Base-by-base conservation (phyloP, 2,329 filamentous ascomycete species). In the Diaporthe sp. region DNA sequence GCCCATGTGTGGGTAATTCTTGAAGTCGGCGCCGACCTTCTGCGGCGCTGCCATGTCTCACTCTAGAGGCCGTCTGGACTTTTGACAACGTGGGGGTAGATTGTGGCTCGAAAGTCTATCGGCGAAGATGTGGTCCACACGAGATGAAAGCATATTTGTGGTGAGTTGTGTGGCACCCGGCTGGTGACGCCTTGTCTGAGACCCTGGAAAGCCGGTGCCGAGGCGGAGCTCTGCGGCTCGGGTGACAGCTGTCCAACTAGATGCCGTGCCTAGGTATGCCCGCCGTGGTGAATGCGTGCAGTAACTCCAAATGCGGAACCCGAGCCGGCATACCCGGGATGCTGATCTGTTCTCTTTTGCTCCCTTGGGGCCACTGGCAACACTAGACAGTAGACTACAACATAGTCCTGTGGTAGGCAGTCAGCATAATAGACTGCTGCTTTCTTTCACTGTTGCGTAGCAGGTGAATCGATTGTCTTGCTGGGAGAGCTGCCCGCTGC, bases 1-100 rank as follows among this genome's bases (percentile, higher is more conserved):
- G 15, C 83, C 88, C 37, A 94, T 86, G 74, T 88, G 89, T 9
- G 93, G 93, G 79, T 92, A 94, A 68, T 86, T 83, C 73, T 82
- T 78, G 78, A 90, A 88, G 17, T 84, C 84, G 19, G 81, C 80
- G 25, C 81, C 78, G 63, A 71, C 30, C 17, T 66, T 71, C 32
- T 50, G 63, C 30, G 47, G 25, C 15, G 39, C 32, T 22, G 39
- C 44, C 75, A 75, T 75, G 10, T 56, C 44, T 35, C 35, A 27
- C 30, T 59, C 1, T 5, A n/a, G 4, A 42, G 35, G 25, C 15
- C 35, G 50, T 47, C 25, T n/a, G 32, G 44, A 39, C 5, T 53
- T 53, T 30, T n/a, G 17, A 68, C 63, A 32, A 27, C 63, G 63
- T 53, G 63, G 63, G 59, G 63, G n/a, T 53, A 8, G 19, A 68